A percentile compares a stretch with the other conserved stretches of the same genome.
Evolutionary conservation across 257 asterid genomes (phyloP).

Genomic region (Anisodus acutangulus): DNA sequence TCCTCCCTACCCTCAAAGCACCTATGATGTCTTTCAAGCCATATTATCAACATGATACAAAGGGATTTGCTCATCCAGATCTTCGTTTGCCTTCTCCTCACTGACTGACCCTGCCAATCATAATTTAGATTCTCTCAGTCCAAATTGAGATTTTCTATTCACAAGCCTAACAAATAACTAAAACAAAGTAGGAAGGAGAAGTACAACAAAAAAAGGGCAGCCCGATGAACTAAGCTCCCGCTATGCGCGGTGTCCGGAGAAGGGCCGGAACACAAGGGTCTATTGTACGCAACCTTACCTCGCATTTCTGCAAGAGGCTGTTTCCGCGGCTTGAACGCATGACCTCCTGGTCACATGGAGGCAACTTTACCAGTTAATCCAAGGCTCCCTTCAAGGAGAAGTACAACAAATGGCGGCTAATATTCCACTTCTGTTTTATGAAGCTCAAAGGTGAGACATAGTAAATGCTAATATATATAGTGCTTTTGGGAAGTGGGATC

Average conservation of each 20-base stretch:
- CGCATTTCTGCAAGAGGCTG: too few species aligned
- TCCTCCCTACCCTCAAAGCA: slow-evolving; percentile 21
- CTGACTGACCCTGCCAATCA: slow-evolving; percentile 30
- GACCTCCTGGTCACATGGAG: too few species aligned
- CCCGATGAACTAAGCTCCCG: too few species aligned
- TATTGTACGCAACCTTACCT: too few species aligned
- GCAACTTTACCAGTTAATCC: too few species aligned
- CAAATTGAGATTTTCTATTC: neutral
- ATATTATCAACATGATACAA: slow-evolving; percentile 23
- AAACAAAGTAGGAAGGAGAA: neutral
- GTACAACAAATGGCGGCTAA: neutral
- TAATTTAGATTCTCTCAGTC: slow-evolving; percentile 9
- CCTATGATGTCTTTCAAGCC: slow-evolving; percentile 16
- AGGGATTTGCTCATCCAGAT: slow-evolving; percentile 21
- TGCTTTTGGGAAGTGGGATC: neutral
- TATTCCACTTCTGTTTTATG: neutral
- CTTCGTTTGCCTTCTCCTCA: slow-evolving; percentile 22
- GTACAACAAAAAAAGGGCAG: too few species aligned
- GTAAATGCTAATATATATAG: neutral
- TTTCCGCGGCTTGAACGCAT: too few species aligned
- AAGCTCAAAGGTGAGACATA: neutral
- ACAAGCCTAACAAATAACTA: slow-evolving; percentile 10
- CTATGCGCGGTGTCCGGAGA: too few species aligned
- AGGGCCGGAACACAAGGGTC: too few species aligned
- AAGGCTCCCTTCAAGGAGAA: neutral